These are phyloP conservation scores for Teratosphaeria zuluensis DNA, from an alignment of 2,329 filamentous ascomycete species.

Conservation along the genomic window DNA sequence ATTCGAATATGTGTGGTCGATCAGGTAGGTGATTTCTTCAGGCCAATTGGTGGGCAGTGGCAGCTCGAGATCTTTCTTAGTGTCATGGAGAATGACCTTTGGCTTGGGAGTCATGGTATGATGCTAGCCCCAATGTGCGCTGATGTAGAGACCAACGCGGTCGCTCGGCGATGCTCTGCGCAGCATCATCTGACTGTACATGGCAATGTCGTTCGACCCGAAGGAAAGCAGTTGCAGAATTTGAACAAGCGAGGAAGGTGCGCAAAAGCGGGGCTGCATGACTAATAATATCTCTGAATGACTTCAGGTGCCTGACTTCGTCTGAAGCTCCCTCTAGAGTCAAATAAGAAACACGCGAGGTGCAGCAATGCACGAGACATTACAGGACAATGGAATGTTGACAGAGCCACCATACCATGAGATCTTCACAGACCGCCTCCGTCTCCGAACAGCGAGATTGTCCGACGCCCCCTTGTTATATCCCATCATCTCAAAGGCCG, in stretches of 20 bases:
- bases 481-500: conserved; percentile 46
- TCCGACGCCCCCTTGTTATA: conserved; percentile 44
- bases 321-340: too few relatives aligned
- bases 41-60: conserved; percentile 23
- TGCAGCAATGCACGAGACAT: neutral
- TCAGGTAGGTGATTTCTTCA: conserved; percentile 20
- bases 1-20: conserved; percentile 22
- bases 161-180: neutral
- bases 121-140: neutral
- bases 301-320: neutral
- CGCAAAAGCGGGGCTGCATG: neutral
- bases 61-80: neutral
- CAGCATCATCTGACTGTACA: neutral
- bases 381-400: neutral
- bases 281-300: neutral
- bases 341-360: too few relatives aligned
- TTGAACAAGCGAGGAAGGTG: neutral
- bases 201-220: too few relatives aligned
- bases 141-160: neutral
- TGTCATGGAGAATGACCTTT: neutral
- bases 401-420: neutral
- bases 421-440: conserved; percentile 42
- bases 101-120: neutral
- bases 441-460: conserved; percentile 42
- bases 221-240: neutral